Evolutionary conservation across 371 early-diverging fungal species (phyloP), one percentile per base, ranked within the genome.

Genomic region (Actinomortierella ambigua): DNA sequence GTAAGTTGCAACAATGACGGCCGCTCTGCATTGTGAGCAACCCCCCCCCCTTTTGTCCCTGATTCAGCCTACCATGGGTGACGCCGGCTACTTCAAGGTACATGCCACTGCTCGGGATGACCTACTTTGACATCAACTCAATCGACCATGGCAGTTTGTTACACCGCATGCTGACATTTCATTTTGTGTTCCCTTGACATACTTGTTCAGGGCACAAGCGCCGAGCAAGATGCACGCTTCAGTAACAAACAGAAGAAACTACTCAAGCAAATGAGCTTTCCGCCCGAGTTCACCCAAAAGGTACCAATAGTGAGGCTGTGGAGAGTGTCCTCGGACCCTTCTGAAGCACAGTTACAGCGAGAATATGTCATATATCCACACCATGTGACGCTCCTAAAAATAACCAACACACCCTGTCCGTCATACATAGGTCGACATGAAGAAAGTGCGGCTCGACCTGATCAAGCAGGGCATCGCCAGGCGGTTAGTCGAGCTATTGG

Each of bases 221-320:
- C 86, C 20, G 94, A 92, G 43, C 96, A 96, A 79, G 97, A 98
- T 66, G 77, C 82, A 39, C 88, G 96, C 27, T 97, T 95, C 79
- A 88, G 89, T 57, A 89, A 98, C 80, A 96, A 95, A 67, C 81
- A 91, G 50, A 89, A 92, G 76, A 95, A 95, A 78, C 81, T 96
- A 47, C 79, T 93, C 22, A 87, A 90, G 46, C 80, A 86, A 17
- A 88, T 92, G 83, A 86, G 82, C 29, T 96, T 96, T 65, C 95
- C 97, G 29, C 77, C 89, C n/a, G 85, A 86, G 50, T 94, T 88
- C 63, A 82, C 81, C 54, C 79, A 88, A 76, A 95, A 95, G 89
- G 95, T 93, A 78, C 53, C 50, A 27, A 27, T 11, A 34, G 34
- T 6, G 11, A 34, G 11, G 34, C 34, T 6, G 4, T 34, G 34